These are phyloP conservation scores for Rhodotorula taiwanensis DNA, from an alignment of 768 basidiomycete genomes.

Conservation along the genomic window DNA sequence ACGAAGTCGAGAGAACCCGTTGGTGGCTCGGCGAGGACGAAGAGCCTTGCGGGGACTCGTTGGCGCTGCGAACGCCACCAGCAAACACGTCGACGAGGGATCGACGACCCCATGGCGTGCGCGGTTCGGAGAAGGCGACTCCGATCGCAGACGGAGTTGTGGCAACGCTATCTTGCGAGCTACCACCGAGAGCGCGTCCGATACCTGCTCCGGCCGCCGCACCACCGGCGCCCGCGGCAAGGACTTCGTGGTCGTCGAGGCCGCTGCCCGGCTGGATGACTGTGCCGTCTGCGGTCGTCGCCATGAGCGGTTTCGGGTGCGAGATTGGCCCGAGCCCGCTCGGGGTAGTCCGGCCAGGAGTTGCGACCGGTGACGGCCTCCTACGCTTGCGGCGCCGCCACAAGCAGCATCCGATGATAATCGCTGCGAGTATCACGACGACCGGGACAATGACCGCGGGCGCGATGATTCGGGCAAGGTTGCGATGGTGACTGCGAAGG, in stretches of 20 bases:
- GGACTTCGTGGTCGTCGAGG: not conserved
- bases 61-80: constrained; percentile 17
- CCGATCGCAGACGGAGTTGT: constrained; percentile 31
- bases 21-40: not conserved
- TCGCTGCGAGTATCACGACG: constrained; percentile 16
- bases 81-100: constrained; percentile 26
- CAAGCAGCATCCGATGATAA: constrained; percentile 7
- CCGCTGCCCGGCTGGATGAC: not conserved
- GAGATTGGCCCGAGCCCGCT: constrained; percentile 13
- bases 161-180: constrained; percentile 18
- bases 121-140: constrained; percentile 30
- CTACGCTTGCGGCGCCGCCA: constrained; percentile 8
- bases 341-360: not conserved
- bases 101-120: constrained; percentile 25
- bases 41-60: not conserved
- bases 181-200: not conserved
- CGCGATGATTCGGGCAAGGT: constrained; percentile 10
- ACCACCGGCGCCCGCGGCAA: not conserved
- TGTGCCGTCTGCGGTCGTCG: not conserved
- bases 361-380: not conserved
- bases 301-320: constrained; percentile 14
- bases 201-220: not conserved
- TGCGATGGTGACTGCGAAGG: too few species aligned
- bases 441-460: constrained; percentile 28
- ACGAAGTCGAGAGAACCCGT: not conserved